Conservation (phyloP, 2,329 filamentous ascomycete species). For the Ceratocystis lukuohia region DNA sequence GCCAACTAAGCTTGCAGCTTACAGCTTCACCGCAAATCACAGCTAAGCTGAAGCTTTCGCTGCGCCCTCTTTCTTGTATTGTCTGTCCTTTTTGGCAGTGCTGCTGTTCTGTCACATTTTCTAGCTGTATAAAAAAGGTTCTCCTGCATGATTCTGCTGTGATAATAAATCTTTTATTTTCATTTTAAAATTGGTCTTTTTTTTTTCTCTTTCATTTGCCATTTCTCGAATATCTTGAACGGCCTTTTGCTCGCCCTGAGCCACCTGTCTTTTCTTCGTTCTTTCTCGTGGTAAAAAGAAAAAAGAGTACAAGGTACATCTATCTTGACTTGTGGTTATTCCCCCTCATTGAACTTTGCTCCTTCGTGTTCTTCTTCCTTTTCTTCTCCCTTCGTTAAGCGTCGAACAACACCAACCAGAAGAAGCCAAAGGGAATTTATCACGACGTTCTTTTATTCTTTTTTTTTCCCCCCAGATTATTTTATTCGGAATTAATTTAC, state of each 20-base stretch:
- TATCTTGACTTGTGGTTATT: neutral
- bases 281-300: neutral
- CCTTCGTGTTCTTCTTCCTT: neutral
- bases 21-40: neutral
- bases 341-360: neutral
- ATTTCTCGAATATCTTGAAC: neutral
- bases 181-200: neutral
- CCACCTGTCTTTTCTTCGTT: constrained; percentile 4
- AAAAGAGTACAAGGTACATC: constrained; percentile 2
- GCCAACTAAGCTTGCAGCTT: neutral
- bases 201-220: neutral
- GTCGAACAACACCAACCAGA: neutral
- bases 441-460: constrained; percentile 1
- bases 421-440: neutral
- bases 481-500: neutral
- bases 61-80: neutral
- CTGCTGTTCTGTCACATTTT: constrained; percentile 9
- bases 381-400: neutral
- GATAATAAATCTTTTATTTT: neutral
- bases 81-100: constrained; percentile 6
- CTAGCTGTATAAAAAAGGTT: neutral
- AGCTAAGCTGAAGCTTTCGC: neutral
- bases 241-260: neutral
- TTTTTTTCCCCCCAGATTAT: neutral
- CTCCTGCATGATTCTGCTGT: neutral